Evolutionary conservation across 352 stramenopile species (phyloP).

Genomic region (Phytophthora megakarya): DNA sequence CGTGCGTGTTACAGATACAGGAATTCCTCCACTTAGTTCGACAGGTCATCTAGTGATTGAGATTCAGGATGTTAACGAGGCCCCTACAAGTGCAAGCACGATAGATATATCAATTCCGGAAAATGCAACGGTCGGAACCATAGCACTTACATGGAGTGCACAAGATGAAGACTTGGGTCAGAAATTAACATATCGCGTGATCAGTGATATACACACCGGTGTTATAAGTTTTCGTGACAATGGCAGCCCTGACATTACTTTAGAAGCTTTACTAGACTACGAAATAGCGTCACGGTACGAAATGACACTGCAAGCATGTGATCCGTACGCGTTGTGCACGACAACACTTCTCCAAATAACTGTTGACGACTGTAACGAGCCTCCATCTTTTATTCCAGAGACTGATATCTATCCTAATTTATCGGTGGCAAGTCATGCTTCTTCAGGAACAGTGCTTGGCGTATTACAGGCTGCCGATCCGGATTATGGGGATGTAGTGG

Average conservation of each 20-base stretch:
- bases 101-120: constrained; percentile 19
- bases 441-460: constrained; percentile 17
- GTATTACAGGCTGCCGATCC: constrained; percentile 28
- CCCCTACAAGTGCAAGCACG: constrained; percentile 15
- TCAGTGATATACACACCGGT: not conserved
- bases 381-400: constrained; percentile 16
- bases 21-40: constrained; percentile 37
- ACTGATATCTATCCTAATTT: not conserved
- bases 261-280: constrained; percentile 19
- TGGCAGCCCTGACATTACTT: constrained; percentile 8
- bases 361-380: constrained; percentile 27
- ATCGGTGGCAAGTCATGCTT: constrained; percentile 22
- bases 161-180: constrained; percentile 24
- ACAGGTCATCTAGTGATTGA: constrained; percentile 24
- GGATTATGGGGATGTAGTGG: constrained; percentile 24
- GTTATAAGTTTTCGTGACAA: constrained; percentile 20
- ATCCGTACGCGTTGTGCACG: constrained; percentile 28
- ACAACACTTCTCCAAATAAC: constrained; percentile 14
- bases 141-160: constrained; percentile 18
- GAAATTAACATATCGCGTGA: constrained; percentile 25
- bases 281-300: constrained; percentile 14
- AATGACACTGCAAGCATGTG: constrained; percentile 24
- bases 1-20: constrained; percentile 52
- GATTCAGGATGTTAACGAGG: constrained; percentile 33
- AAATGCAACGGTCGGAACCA: constrained; percentile 9